Evolutionary conservation across 331 rosid species (phyloP), one percentile per base, ranked within the genome.

Genomic region (Malus hybrid): DNA sequence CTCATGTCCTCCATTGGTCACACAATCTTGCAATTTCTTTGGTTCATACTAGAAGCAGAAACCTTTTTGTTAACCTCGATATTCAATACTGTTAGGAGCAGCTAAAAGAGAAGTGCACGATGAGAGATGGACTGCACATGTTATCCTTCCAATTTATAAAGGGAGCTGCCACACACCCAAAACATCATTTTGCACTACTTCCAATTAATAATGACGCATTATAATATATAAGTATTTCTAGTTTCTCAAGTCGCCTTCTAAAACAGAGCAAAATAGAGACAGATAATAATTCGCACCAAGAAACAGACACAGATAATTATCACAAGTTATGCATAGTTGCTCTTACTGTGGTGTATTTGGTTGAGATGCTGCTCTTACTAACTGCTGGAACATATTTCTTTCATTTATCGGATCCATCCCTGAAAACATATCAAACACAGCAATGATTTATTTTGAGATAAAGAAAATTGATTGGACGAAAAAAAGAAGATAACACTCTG

Each of bases 391-490:
- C 99, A 94, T 94, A 79, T 94, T 94, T 75, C 99, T 83, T 83
- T 94, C 99, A 73, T 94, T 94, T 82, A 94, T 87, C 73, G 96
- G 99, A 84, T 94, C 99, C 99, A 94, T 94, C 63, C 99, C 99
- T 92, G 77, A 71, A 33, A 70, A 81, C 79, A 68, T 44, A 74
- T 52, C 5, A 78, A 42, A 71, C 65, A 70, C 24, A 63, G 7
- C n/a, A 60, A 63, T 63, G 48, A 64, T 73, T 73, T 75, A 42
- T 70, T 72, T n/a, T 52, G 36, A 19, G 68, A 53, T 18, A 32
- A 20, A 63, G 63, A 16, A 52, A 73, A 72, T 63, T 65, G 30
- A 34, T 75, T 30, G 58, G 61, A 20, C 2, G 30, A 75, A 75
- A 24, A 70, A 64, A 55, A 58, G 36, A 42, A 53, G 19, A 53